Evolutionary conservation across 129 eudicot genomes (phyloP), one percentile per base, ranked within the genome.

Genomic region (Silybum marianum): DNA sequence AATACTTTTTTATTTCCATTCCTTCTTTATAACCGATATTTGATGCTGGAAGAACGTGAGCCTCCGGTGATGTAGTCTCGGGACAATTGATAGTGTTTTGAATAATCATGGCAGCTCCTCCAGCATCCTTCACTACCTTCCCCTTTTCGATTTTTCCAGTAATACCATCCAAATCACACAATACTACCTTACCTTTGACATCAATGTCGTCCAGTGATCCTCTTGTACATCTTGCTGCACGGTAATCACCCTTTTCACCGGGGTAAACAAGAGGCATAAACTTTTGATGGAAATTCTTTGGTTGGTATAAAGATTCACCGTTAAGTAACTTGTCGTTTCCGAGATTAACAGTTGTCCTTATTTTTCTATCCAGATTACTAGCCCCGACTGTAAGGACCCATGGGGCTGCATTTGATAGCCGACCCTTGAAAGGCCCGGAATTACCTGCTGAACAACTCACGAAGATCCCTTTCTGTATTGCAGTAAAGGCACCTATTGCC

Each of bases 351-450:
- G 79, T 78, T 18, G 92, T 87, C 24, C 71, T 76, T 19, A 91
- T 40, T 30, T 75, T 80, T 18, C 92, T 80, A 42, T 88, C 91
- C 6, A 76, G 75, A 2, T 86, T 88, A 75, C 95, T 88, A 1
- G 92, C 95, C 2, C 95, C 95, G 10, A 88, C 95, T 4, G 95
- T 91, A 36, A 91, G 90, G 62, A 88, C 73, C 90, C 95, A 91
- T n/a, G 92, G 95, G 23, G 88, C 88, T 25, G 69, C 89, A 30
- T 88, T 91, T 12, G 74, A 39, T 18, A 87, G 46, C 3, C 8
- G 63, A 18, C 21, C 63, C 22, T 54, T 54, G 87, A 67, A 6
- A 0, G 92, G 92, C 18, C 95, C 95, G 1, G 39, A 67, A 78
- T 91, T 91, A 39, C 95, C 92, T 0, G 88, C 91, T 3, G 92